Evolutionary conservation across 169 alveolate genomes (phyloP).

Genomic region (Plasmodium coatneyi): DNA sequence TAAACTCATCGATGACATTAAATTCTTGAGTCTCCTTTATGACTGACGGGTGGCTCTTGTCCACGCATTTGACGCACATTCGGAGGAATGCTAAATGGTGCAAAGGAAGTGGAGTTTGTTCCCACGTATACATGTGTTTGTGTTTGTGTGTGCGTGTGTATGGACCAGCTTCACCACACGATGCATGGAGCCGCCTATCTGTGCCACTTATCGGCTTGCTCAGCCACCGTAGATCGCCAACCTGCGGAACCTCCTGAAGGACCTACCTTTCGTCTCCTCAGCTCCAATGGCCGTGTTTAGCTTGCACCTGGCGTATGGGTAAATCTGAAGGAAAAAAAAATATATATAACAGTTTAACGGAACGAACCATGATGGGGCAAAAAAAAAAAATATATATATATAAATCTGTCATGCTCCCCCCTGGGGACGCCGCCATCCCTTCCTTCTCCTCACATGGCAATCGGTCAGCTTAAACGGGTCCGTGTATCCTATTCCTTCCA

Average conservation of each 20-base stretch:
- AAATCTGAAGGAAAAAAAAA: conserved; percentile 15
- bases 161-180: not conserved
- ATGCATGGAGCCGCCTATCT: no score
- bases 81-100: conserved; percentile 7
- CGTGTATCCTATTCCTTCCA: conserved; percentile 74
- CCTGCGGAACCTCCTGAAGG: not conserved
- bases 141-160: not conserved
- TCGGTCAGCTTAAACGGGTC: conserved; percentile 25
- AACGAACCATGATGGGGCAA: not conserved
- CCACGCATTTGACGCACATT: conserved; percentile 68
- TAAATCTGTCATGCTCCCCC: no score
- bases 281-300: conserved; percentile 61
- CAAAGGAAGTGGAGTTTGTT: not conserved
- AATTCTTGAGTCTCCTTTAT: conserved; percentile 9
- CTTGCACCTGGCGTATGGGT: conserved; percentile 34
- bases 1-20: conserved; percentile 33
- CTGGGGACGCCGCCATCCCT: not conserved
- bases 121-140: not conserved
- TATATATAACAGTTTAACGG: not conserved
- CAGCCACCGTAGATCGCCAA: no score
- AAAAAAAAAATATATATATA: no score
- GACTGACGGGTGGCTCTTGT: conserved; percentile 31
- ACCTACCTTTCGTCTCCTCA: conserved; percentile 35
- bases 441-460: conserved; percentile 27
- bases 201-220: no score